Conservation (phyloP, 805 yeast genomes). For the Kluyveromyces wickerhamii region DNA sequence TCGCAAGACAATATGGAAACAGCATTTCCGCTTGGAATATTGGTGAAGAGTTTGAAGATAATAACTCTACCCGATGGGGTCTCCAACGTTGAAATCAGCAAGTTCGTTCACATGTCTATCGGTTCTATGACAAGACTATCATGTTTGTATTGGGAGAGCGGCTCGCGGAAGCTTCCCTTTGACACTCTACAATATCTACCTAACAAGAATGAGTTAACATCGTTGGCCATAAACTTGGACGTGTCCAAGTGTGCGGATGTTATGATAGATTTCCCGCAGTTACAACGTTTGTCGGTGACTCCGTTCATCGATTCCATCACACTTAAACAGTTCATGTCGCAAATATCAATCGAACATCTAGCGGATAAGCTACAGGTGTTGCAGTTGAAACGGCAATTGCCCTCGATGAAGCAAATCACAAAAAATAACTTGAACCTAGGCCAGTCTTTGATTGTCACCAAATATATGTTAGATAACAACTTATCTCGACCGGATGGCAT, state of each 20-base stretch:
- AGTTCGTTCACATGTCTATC: slow-evolving; percentile 23
- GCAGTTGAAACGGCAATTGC: slow-evolving; percentile 7
- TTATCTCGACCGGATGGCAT: slow-evolving; percentile 6
- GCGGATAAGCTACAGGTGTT: slow-evolving; percentile 7
- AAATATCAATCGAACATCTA: slow-evolving; percentile 2
- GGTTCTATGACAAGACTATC: slow-evolving; percentile 23
- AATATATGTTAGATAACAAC: slow-evolving; percentile 9
- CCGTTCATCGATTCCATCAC: slow-evolving; percentile 30
- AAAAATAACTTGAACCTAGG: slow-evolving; percentile 1
- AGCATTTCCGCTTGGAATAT: slow-evolving; percentile 7
- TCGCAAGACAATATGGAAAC: slow-evolving; percentile 1
- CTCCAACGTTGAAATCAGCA: slow-evolving; percentile 29
- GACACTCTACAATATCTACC: slow-evolving; percentile 29
- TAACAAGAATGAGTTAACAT: slow-evolving; percentile 19
- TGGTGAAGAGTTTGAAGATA: slow-evolving; percentile 28
- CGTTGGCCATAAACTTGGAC: slow-evolving; percentile 29
- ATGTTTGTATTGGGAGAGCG: slow-evolving; percentile 25
- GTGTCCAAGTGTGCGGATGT: slow-evolving; percentile 13
- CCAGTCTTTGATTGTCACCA: slow-evolving; percentile 8
- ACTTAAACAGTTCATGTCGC: slow-evolving; percentile 11
- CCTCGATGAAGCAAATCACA: slow-evolving; percentile 6
- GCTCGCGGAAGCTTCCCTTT: slow-evolving; percentile 31
- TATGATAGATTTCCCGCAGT: slow-evolving; percentile 22
- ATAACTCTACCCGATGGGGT: slow-evolving; percentile 37
- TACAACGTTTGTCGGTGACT: slow-evolving; percentile 29